A percentile compares a stretch with the other conserved stretches of the same genome.
Evolutionary conservation across 164 flowering plant genomes (phyloP).

Genomic region (Piper longum): DNA sequence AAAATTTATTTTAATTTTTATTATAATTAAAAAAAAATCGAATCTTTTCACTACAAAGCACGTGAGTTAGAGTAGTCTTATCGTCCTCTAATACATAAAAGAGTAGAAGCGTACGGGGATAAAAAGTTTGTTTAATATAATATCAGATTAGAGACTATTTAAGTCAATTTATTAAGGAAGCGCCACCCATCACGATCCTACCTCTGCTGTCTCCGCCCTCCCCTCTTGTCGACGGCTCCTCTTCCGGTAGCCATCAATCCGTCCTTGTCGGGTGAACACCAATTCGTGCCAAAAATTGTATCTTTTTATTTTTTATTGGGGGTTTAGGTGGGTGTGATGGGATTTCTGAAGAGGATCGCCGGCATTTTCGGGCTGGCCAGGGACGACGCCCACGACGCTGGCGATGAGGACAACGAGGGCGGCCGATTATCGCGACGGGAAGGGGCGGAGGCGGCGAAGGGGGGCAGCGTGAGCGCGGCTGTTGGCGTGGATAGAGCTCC

Average conservation of each 20-base stretch:
- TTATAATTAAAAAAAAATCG: too few relatives aligned
- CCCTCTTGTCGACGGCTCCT: neutral
- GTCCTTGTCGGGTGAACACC: too few relatives aligned
- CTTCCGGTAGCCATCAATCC: neutral
- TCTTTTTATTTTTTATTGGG: neutral
- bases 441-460: constrained; percentile 29
- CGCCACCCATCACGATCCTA: neutral
- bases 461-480: constrained; percentile 68
- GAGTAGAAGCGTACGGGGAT: too few relatives aligned
- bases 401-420: constrained; percentile 13
- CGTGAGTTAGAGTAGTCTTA: too few relatives aligned
- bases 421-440: constrained; percentile 3
- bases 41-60: too few relatives aligned
- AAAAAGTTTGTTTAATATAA: too few relatives aligned
- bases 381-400: constrained; percentile 26
- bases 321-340: neutral
- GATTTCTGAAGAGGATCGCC: constrained; percentile 37
- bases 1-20: too few relatives aligned
- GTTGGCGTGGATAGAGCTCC: constrained; percentile 45
- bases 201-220: neutral
- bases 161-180: neutral
- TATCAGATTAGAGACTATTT: too few relatives aligned
- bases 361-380: constrained; percentile 43
- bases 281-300: too few relatives aligned
- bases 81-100: too few relatives aligned